These are phyloP conservation scores for Citrus reticulata DNA, from an alignment of 345 rosid species.

Conservation along the genomic window DNA sequence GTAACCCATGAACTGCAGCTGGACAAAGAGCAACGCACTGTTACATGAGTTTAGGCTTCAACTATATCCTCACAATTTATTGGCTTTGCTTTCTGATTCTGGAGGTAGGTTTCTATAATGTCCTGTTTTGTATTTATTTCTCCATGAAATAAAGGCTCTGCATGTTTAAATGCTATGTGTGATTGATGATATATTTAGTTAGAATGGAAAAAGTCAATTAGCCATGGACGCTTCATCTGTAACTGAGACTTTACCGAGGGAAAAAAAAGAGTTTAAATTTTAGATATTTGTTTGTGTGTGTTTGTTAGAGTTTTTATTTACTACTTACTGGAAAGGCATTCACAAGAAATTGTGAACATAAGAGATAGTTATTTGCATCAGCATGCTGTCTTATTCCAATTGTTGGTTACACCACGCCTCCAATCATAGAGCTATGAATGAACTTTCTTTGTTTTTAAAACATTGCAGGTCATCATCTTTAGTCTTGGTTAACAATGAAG, in stretches of 20 bases:
- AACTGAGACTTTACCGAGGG: background rate
- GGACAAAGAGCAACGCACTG: conserved; percentile 1
- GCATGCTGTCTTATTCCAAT: background rate
- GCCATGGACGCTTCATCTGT: background rate
- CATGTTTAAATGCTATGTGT: background rate
- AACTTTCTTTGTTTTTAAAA: background rate
- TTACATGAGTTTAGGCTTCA: background rate
- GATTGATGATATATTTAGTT: background rate
- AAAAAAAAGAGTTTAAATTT: background rate
- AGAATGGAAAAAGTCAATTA: background rate
- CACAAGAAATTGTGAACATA: background rate
- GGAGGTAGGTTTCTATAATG: background rate
- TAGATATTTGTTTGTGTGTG: background rate
- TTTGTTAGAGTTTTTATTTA: background rate
- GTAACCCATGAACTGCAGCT: background rate
- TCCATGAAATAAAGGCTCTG: background rate
- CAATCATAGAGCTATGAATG: background rate
- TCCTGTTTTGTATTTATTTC: background rate
- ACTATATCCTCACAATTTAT: conserved; percentile 9
- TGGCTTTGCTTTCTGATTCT: background rate
- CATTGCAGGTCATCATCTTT: too few relatives aligned
- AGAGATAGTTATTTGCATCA: background rate
- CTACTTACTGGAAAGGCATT: background rate
- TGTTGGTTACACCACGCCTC: background rate
- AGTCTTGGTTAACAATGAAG: too few relatives aligned